Conservation (phyloP, 768 basidiomycete genomes). For the Amylocystis lapponica region DNA sequence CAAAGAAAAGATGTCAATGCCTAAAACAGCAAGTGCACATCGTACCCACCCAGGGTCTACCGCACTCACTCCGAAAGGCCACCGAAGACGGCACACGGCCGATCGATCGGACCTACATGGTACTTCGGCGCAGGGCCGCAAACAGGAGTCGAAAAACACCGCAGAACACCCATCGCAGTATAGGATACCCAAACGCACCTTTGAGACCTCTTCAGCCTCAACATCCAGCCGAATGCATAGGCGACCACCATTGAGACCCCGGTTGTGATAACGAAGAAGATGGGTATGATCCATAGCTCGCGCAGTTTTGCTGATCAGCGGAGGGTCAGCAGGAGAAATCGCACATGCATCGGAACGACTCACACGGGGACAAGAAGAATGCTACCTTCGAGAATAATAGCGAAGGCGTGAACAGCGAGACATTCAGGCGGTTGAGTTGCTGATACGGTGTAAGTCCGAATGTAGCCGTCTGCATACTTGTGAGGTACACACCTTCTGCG, state of each 20-base stretch:
- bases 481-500: slow-evolving; percentile 63
- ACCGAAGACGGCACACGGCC: background rate
- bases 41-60: too few relatives aligned
- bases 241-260: slow-evolving; percentile 64
- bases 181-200: slow-evolving; percentile 54
- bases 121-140: too few relatives aligned
- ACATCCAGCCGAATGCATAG: slow-evolving; percentile 52
- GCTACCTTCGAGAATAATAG: slow-evolving; percentile 94
- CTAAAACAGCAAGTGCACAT: too few relatives aligned
- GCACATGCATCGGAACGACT: slow-evolving; percentile 7
- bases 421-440: slow-evolving; percentile 79
- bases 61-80: too few relatives aligned
- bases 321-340: background rate
- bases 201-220: slow-evolving; percentile 71
- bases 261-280: slow-evolving; percentile 80
- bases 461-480: background rate
- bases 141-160: too few relatives aligned
- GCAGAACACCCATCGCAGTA: too few relatives aligned
- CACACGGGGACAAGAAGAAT: slow-evolving; percentile 72
- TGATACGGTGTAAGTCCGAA: slow-evolving; percentile 18
- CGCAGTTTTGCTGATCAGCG: slow-evolving; percentile 54
- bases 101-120: too few relatives aligned
- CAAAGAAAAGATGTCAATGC: too few relatives aligned
- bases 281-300: slow-evolving; percentile 81
- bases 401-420: slow-evolving; percentile 84